These are phyloP conservation scores for Chernovozyma sophiae-reginae DNA, from an alignment of 1,139 yeast genomes.

Conservation along the genomic window DNA sequence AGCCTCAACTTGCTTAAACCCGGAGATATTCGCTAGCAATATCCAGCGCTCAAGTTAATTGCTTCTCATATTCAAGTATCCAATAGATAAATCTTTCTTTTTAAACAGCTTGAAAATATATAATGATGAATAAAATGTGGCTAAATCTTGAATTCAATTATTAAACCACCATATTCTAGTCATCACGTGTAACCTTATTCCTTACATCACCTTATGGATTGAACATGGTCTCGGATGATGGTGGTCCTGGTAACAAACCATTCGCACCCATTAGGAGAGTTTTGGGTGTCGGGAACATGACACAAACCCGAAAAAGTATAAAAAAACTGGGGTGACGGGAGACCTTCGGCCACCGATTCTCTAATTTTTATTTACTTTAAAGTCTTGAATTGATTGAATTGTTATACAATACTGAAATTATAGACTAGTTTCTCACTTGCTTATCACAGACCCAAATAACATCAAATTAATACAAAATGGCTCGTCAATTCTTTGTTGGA, in stretches of 20 bases:
- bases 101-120: too few species aligned
- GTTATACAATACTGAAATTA: not conserved
- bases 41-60: too few species aligned
- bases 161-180: too few species aligned
- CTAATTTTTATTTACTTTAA: not conserved
- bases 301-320: not conserved
- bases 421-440: not conserved
- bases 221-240: not conserved
- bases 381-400: not conserved
- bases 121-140: too few species aligned
- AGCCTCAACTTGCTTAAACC: too few species aligned
- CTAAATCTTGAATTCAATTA: too few species aligned
- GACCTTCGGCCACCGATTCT: not conserved
- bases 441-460: not conserved
- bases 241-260: not conserved
- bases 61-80: too few species aligned
- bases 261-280: too few species aligned
- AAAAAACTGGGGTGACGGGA: slow-evolving; percentile 1
- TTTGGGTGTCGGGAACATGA: not conserved
- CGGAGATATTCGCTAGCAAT: too few species aligned
- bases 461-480: slow-evolving; percentile 31
- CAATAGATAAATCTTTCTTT: too few species aligned
- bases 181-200: too few species aligned
- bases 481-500: slow-evolving; percentile 95
- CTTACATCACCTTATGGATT: not conserved